Percentiles rank a stretch among this genome's conserved stretches.
phyloP scores from a whole-genome alignment of 2,329 filamentous ascomycete species.

The Diaporthe nobilis region DNA sequence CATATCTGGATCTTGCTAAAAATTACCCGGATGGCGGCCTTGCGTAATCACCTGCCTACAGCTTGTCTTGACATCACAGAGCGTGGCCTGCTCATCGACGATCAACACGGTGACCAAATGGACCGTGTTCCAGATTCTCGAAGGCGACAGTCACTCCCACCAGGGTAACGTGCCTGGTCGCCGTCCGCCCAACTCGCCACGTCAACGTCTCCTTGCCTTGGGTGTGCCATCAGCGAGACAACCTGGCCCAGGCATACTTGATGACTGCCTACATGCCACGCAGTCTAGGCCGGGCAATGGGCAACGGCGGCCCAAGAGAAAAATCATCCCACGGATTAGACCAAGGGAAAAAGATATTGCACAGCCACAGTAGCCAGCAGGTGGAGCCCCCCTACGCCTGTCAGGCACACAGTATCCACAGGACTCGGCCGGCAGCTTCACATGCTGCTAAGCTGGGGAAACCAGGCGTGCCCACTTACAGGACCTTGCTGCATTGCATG shows the following conservation, averaged over 20 bases:
- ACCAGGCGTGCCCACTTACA: slow-evolving; percentile 17
- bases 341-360: neutral
- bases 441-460: slow-evolving; percentile 6
- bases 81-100: neutral
- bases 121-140: neutral
- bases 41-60: neutral
- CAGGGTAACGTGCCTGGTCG: neutral
- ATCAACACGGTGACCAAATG: neutral
- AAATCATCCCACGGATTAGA: neutral
- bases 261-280: neutral
- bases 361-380: slow-evolving; percentile 5
- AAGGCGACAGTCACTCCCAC: neutral
- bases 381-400: slow-evolving; percentile 2
- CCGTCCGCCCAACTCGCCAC: neutral
- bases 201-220: neutral
- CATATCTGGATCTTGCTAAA: neutral
- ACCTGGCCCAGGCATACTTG: neutral
- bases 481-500: slow-evolving; percentile 36
- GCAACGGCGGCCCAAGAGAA: neutral
- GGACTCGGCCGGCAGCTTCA: neutral
- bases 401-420: neutral
- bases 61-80: neutral
- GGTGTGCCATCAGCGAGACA: neutral
- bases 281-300: no score
- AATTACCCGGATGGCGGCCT: neutral